Evolutionary conservation across 2,329 filamentous ascomycete genomes (phyloP).

Genomic region (Chaetomium sp.): DNA sequence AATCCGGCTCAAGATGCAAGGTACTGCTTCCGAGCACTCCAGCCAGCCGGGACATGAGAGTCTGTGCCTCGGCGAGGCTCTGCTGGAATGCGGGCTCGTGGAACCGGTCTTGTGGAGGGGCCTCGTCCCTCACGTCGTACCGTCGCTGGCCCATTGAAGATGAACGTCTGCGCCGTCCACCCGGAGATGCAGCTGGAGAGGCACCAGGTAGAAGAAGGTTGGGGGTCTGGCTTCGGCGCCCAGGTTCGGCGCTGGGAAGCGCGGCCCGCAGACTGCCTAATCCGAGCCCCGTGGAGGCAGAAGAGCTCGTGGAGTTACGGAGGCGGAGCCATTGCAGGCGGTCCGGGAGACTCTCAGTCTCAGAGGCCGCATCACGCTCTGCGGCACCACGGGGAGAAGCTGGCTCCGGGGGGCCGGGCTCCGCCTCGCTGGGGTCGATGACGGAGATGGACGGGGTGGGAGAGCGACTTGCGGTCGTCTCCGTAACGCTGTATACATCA

Average conservation of each 20-base stretch:
- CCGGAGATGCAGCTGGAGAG: neutral
- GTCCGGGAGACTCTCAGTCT: neutral
- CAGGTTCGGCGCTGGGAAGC: neutral
- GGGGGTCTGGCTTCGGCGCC: neutral
- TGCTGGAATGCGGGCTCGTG: slow-evolving; percentile 32
- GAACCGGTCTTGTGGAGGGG: slow-evolving; percentile 28
- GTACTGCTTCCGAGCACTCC: slow-evolving; percentile 30
- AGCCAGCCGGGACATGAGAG: slow-evolving; percentile 27
- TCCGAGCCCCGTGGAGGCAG: neutral
- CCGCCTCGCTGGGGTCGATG: neutral
- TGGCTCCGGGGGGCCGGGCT: neutral
- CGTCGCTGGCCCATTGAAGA: neutral
- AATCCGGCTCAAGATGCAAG: slow-evolving; percentile 33
- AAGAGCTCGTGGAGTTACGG: neutral
- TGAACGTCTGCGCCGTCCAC: neutral
- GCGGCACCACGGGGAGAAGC: neutral
- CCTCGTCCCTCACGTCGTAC: slow-evolving; percentile 17
- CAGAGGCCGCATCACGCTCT: neutral
- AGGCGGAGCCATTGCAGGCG: neutral
- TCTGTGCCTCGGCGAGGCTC: slow-evolving; percentile 30
- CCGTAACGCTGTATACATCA: neutral
- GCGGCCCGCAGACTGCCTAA: neutral
- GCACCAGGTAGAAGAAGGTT: neutral
- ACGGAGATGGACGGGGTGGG: slow-evolving; percentile 3
- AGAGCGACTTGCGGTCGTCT: neutral